Evolutionary conservation across 2,329 filamentous ascomycete genomes (phyloP).

Genomic region (Aspergillus puulaauensis): DNA sequence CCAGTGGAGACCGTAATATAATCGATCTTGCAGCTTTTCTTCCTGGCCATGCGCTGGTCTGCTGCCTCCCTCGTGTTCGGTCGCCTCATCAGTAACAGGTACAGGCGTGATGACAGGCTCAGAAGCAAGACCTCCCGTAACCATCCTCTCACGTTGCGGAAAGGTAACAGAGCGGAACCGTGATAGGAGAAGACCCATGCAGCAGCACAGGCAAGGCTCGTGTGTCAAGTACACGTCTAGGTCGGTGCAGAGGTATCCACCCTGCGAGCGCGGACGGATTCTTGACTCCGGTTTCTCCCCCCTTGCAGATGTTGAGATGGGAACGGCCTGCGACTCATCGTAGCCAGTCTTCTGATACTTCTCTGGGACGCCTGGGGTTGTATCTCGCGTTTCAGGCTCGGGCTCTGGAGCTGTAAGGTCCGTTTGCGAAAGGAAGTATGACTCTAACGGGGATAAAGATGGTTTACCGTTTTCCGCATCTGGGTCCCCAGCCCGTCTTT

Average conservation of each 20-base stretch:
- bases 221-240: conserved; percentile 93
- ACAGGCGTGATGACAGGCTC: conserved; percentile 49
- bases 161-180: conserved; percentile 86
- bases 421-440: conserved; percentile 46
- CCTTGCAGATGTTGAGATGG: conserved; percentile 5
- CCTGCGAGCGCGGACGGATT: conserved; percentile 68
- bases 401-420: conserved; percentile 33
- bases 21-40: conserved; percentile 9
- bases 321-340: conserved; percentile 11
- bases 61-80: neutral
- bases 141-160: conserved; percentile 62
- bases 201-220: conserved; percentile 95
- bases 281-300: conserved; percentile 39
- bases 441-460: conserved; percentile 28
- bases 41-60: neutral
- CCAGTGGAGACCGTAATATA: conserved; percentile 64
- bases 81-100: neutral
- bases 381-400: neutral
- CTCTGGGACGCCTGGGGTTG: conserved; percentile 12
- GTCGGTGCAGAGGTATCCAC: conserved; percentile 91
- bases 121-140: conserved; percentile 79
- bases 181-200: conserved; percentile 93
- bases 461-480: conserved; percentile 15
- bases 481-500: conserved; percentile 33
- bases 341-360: conserved; percentile 19